Conservation (phyloP, 1,284 basidiomycete genomes). For the Tranzscheliella williamsii region DNA sequence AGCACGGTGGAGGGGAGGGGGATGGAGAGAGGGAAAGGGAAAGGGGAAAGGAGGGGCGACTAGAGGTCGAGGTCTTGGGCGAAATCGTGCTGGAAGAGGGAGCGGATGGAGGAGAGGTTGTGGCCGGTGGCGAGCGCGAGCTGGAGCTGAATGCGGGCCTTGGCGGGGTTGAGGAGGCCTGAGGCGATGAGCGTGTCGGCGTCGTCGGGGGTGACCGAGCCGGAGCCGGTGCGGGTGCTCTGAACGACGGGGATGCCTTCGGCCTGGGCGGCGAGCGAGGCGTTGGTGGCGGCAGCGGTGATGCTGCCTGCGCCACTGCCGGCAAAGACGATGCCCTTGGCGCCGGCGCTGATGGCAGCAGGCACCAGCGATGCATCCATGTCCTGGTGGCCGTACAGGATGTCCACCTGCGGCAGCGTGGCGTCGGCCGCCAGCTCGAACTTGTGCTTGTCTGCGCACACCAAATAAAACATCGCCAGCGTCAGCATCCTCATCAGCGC, state of each 20-base stretch:
- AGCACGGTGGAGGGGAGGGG: background rate
- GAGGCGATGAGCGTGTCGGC: slow-evolving; percentile 7
- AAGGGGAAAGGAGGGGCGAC: background rate
- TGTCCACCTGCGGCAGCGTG: slow-evolving; percentile 46
- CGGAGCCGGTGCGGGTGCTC: background rate
- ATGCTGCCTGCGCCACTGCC: slow-evolving; percentile 43
- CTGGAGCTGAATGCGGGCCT: slow-evolving; percentile 28
- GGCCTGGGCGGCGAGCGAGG: background rate
- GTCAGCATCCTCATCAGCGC: no score
- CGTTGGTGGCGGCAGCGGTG: background rate
- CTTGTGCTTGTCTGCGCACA: slow-evolving; percentile 4
- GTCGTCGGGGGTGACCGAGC: background rate
- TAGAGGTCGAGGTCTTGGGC: background rate
- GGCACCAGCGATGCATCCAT: slow-evolving; percentile 24
- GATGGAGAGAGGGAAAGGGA: background rate
- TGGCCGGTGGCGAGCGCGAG: slow-evolving; percentile 2
- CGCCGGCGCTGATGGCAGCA: slow-evolving; percentile 39
- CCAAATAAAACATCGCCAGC: no score
- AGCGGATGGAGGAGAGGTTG: background rate
- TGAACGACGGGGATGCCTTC: background rate
- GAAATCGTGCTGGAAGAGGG: background rate
- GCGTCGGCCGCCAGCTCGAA: slow-evolving; percentile 35
- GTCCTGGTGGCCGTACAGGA: slow-evolving; percentile 36
- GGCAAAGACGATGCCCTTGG: slow-evolving; percentile 51
- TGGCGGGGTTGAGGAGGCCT: slow-evolving; percentile 33